phyloP scores from a whole-genome alignment of 495 filamentous ascomycete genomes.

The Annulohypoxylon moriforme region DNA sequence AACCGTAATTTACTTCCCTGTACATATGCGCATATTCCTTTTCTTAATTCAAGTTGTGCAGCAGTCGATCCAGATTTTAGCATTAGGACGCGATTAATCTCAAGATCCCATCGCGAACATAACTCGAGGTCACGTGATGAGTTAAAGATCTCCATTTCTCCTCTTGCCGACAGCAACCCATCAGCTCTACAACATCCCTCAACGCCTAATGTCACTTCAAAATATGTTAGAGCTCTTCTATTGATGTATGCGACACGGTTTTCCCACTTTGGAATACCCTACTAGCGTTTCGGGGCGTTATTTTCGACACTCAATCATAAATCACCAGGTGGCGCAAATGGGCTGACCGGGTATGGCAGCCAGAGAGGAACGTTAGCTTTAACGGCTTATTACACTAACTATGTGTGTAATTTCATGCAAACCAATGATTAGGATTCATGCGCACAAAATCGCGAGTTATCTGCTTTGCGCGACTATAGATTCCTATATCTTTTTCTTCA shows the following conservation, averaged over 20 bases:
- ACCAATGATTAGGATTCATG: slow-evolving; percentile 13
- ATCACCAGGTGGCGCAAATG: slow-evolving; percentile 36
- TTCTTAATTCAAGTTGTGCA: not conserved
- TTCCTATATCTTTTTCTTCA: slow-evolving; percentile 12
- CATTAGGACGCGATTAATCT: slow-evolving; percentile 20
- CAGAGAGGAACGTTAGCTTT: not conserved
- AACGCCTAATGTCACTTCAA: not conserved
- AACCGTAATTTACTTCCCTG: not conserved
- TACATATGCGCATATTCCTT: not conserved
- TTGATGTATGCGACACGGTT: slow-evolving; percentile 25
- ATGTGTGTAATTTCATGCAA: slow-evolving; percentile 19
- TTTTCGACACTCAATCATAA: slow-evolving; percentile 24
- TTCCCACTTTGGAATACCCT: not conserved
- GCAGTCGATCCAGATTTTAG: not conserved
- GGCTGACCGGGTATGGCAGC: slow-evolving; percentile 13
- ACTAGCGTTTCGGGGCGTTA: not conserved
- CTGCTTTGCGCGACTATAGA: slow-evolving; percentile 17
- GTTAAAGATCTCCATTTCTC: slow-evolving; percentile 5
- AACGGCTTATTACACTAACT: slow-evolving; percentile 14
- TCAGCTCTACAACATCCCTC: slow-evolving; percentile 11
- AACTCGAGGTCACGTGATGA: slow-evolving; percentile 40
- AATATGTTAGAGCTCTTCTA: not conserved
- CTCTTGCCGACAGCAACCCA: not conserved
- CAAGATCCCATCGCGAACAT: slow-evolving; percentile 20
- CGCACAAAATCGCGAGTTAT: slow-evolving; percentile 15